A percentile compares a stretch with the other conserved stretches of the same genome.
phyloP scores from a whole-genome alignment of 2,329 filamentous ascomycete species.

The Penicillium nordicum region DNA sequence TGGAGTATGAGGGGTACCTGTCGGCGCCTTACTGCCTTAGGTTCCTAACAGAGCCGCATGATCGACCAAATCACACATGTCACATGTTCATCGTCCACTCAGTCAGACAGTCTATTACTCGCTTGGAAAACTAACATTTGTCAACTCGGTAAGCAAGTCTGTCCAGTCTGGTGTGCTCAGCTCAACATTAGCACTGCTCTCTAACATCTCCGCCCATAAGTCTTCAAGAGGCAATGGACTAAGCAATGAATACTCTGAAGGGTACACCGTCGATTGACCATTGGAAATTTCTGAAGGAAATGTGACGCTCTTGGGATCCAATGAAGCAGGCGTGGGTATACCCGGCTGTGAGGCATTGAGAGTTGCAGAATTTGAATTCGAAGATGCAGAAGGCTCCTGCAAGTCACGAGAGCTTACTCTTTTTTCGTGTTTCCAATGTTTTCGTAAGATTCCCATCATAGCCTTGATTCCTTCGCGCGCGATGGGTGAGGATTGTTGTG shows the following conservation, averaged over 20 bases:
- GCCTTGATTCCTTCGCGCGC: conserved; percentile 36
- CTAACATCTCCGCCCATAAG: conserved; percentile 32
- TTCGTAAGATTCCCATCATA: conserved; percentile 36
- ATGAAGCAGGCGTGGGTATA: background rate
- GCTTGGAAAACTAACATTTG: conserved; percentile 18
- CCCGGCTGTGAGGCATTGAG: background rate
- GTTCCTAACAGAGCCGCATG: background rate
- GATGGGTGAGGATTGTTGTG: conserved; percentile 31
- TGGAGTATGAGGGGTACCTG: background rate
- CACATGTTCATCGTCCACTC: background rate
- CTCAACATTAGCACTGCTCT: conserved; percentile 23
- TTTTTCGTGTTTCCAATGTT: conserved; percentile 28
- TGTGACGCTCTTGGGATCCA: background rate
- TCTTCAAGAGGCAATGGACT: conserved; percentile 26
- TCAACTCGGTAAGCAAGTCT: conserved; percentile 29
- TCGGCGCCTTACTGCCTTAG: background rate
- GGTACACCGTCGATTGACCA: background rate
- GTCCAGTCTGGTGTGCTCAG: conserved; percentile 31
- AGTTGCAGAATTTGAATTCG: background rate
- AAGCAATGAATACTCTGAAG: background rate
- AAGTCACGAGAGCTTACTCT: background rate
- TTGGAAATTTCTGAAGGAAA: background rate
- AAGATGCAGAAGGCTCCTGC: background rate
- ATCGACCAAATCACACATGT: background rate
- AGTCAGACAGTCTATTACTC: conserved; percentile 5